Base-by-base conservation (phyloP, 2,329 filamentous ascomycete species). In the Trichoderma citrinoviride region DNA sequence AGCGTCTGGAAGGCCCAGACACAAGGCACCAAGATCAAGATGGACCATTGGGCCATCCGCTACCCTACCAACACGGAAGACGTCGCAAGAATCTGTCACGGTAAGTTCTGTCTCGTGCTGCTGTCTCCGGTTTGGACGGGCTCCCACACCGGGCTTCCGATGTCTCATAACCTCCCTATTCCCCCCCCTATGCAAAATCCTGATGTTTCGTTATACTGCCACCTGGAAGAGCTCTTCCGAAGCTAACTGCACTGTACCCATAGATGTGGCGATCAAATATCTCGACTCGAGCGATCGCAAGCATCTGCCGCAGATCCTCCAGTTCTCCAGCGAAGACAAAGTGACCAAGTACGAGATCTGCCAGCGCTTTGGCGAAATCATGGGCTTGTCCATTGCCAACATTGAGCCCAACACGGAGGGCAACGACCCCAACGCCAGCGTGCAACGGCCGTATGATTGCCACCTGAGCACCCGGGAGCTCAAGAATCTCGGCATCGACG, bases 331-430 rank as follows among this genome's bases (percentile, higher is more conserved):
- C 52, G 92, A 97, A 77, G 91, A 96, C 70, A 85, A 83, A 69
- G 90, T 89, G 81, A 97, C 93, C 53, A 97, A 97, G 79, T 96
- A 93, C 76, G 88, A 94, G 75, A 96, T 97, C 64, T 93, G 91
- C 75, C 80, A 91, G 77, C 79, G 84, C 10, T 88, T 97, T 73
- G 90, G 87, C 4, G 87, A 92, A 66, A 91, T 96, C 65, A 87
- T 96, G 83, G 91, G 89, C 0, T 74, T 96, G 63, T 83, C 90
- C 12, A 81, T 89, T 21, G 85, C 87, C 53, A 84, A 85, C 7
- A 88, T 97, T 76, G 82, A 85, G 71, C 80, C 89, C 10, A 89
- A 92, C 71, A 84, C 87, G 25, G 82, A 90, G 71, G 90, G 90
- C 43, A 90, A 90, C 74, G 89, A 91, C 68, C 87, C 88, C 6